Base-by-base conservation (phyloP, 2,329 filamentous ascomycete genomes). In the Stenocarpella maydis region DNA sequence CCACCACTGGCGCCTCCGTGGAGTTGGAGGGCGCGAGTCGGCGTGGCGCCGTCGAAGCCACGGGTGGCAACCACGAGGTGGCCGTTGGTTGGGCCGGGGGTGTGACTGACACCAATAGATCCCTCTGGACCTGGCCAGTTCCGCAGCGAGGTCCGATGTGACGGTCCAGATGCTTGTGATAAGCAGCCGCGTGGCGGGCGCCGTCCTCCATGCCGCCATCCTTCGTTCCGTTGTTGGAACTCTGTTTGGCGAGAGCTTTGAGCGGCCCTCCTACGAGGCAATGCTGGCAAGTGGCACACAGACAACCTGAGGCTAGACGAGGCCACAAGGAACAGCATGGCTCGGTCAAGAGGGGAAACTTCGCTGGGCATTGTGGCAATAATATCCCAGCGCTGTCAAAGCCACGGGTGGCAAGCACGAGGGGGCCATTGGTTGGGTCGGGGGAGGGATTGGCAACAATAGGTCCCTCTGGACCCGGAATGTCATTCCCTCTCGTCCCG, bases 81-180 rank as follows among this genome's bases (percentile, higher is more conserved):
- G 21, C 52, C 21, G 45, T 24, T 65, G 49, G 21, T 54, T 54
- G 60, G 41, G 61, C 39, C 24, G 24, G 69, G 65, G 52, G 63
- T 69, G 39, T 24, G 68, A 43, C 77, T 78, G 60, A 81, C 75
- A 65, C n/a, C n/a, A n/a, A n/a, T n/a, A n/a, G n/a, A n/a, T n/a
- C n/a, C n/a, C n/a, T n/a, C n/a, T n/a, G n/a, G n/a, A n/a, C n/a
- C n/a, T n/a, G n/a, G n/a, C n/a, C n/a, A n/a, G n/a, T n/a, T 4
- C 14, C 49, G 1, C 4, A 21, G 14, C 19, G 15, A n/a, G 14
- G 21, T 41, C 6, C 34, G 21, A 0, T 31, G 9, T 10, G 21
- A 2, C 19, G 5, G 6, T 17, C 9, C 31, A 12, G 49, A n/a
- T 2, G 17, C 3, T 10, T 31, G 49, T n/a, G 49, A 17, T 12